A percentile compares a stretch with the other conserved stretches of the same genome.
These are phyloP conservation scores for Camptophora hylomeconis DNA, from an alignment of 2,329 filamentous ascomycete genomes.

Conservation along the genomic window DNA sequence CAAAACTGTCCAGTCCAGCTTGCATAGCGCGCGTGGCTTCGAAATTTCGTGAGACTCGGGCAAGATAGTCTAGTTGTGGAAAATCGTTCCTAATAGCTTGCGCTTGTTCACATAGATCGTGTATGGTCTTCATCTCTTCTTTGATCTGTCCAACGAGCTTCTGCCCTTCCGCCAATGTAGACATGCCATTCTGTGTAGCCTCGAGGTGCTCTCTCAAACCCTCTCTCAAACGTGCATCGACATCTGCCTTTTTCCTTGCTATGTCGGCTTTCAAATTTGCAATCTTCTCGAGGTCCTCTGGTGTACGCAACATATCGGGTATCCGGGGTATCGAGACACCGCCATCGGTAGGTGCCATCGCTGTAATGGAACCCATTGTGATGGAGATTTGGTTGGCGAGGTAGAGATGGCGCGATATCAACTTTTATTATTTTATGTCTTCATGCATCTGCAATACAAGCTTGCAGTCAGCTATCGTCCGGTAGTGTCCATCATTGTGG, in stretches of 20 bases:
- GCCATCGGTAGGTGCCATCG: conserved; percentile 42
- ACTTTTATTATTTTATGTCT: conserved; percentile 4
- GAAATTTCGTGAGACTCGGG: conserved; percentile 69
- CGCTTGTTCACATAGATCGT: conserved; percentile 90
- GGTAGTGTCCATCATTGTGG: too few species aligned
- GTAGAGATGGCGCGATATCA: too few species aligned
- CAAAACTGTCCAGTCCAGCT: conserved; percentile 75
- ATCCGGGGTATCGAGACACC: conserved; percentile 57
- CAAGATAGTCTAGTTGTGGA: conserved; percentile 57
- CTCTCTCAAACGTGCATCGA: conserved; percentile 80
- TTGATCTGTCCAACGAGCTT: conserved; percentile 86
- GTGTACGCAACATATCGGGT: conserved; percentile 82
- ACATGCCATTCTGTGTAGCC: conserved; percentile 88
- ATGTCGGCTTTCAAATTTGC: conserved; percentile 81
- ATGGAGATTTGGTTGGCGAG: neutral
- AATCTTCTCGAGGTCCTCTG: conserved; percentile 96
- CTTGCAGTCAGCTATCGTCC: too few species aligned
- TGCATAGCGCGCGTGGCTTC: conserved; percentile 90
- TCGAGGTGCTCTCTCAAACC: conserved; percentile 87
- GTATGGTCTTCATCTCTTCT: conserved; percentile 97
- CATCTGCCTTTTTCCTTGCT: conserved; percentile 78
- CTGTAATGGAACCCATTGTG: conserved; percentile 1
- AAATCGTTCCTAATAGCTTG: conserved; percentile 98
- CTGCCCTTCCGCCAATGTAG: conserved; percentile 74
- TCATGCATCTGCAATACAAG: too few species aligned